A percentile compares a stretch with the other conserved stretches of the same genome.
Evolutionary conservation across 148 eudicot species (phyloP).

Genomic region (Tetragonia tetragonoides): DNA sequence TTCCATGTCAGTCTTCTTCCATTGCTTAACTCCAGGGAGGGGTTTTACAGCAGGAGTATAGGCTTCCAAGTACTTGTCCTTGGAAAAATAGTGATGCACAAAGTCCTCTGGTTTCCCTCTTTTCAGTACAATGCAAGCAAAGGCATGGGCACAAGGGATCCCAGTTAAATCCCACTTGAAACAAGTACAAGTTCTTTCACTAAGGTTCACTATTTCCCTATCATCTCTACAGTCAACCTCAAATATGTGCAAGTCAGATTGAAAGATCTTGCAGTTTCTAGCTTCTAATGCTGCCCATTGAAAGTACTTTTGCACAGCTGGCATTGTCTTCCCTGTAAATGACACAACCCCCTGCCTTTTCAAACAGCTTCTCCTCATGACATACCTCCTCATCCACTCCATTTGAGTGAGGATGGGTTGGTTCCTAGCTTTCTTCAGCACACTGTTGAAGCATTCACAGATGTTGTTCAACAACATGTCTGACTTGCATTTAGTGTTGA

Average conservation of each 20-base stretch:
- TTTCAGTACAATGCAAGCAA: background rate
- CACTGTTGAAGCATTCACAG: background rate
- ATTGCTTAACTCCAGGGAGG: background rate
- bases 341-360: background rate
- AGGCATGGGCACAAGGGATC: background rate
- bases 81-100: background rate
- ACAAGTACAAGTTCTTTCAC: background rate
- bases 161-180: background rate
- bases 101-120: background rate
- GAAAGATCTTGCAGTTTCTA: background rate
- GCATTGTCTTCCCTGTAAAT: background rate
- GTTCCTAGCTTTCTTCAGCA: background rate
- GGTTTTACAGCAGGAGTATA: background rate
- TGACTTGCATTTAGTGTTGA: background rate
- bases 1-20: background rate
- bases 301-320: background rate
- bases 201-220: background rate
- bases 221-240: background rate
- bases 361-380: background rate
- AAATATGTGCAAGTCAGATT: background rate
- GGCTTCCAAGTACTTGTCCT: too few species aligned
- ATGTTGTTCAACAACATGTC: background rate
- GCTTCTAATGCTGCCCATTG: background rate
- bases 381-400: too few species aligned
- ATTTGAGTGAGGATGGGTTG: too few species aligned